phyloP scores from a whole-genome alignment of 2,329 filamentous ascomycete genomes.

The Metarhizium brunneum region DNA sequence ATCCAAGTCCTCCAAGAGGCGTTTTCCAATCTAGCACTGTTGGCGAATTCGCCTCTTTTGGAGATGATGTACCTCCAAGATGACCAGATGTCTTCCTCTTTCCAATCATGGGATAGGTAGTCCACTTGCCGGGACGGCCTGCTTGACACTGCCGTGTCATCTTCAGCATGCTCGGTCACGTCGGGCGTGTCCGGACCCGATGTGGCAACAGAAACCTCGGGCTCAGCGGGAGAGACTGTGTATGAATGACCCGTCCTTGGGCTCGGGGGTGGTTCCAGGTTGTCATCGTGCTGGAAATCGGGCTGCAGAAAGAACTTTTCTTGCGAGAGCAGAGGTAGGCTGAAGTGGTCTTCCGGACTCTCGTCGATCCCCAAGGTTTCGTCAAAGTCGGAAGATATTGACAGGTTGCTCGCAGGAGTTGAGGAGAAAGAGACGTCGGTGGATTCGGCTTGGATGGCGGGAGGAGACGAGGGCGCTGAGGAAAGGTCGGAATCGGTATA shows the following conservation, averaged over 20 bases:
- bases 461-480: conserved; percentile 48
- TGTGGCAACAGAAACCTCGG: conserved; percentile 39
- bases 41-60: conserved; percentile 68
- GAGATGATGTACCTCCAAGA: conserved; percentile 92
- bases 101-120: conserved; percentile 88
- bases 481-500: conserved; percentile 40
- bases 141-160: conserved; percentile 66
- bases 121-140: conserved; percentile 86
- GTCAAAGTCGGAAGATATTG: conserved; percentile 49
- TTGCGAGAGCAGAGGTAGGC: conserved; percentile 36
- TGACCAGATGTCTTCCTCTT: conserved; percentile 93
- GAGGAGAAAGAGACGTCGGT: conserved; percentile 50
- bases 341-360: conserved; percentile 36
- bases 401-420: conserved; percentile 55
- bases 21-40: conserved; percentile 80
- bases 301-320: conserved; percentile 33
- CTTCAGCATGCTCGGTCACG: conserved; percentile 54
- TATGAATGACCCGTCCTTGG: conserved; percentile 41
- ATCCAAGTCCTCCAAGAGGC: conserved; percentile 97
- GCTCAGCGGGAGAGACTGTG: conserved; percentile 43
- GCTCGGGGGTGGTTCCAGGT: conserved; percentile 40
- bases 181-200: conserved; percentile 50
- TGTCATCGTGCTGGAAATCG: conserved; percentile 23
- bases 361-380: conserved; percentile 35
- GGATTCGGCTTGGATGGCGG: conserved; percentile 40